Evolutionary conservation across 106 monocot genomes (phyloP).

Genomic region (Amphibolis antarctica): DNA sequence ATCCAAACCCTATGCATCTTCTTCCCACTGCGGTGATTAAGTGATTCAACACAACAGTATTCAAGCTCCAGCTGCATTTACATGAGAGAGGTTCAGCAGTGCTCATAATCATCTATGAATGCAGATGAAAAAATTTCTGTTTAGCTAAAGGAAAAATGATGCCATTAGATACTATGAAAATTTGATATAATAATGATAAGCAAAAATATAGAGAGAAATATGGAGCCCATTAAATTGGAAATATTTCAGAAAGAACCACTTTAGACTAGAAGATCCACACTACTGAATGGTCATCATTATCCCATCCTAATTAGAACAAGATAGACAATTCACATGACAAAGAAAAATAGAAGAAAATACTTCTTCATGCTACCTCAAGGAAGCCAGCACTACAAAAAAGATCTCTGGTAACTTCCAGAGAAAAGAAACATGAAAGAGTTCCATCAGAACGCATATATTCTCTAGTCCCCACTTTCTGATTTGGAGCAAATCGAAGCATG

Average conservation of each 20-base stretch:
- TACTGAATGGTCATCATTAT: background rate
- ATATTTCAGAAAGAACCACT: too few relatives aligned
- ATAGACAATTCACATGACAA: background rate
- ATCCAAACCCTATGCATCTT: conserved; percentile 86
- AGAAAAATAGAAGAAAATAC: background rate
- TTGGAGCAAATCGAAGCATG: conserved; percentile 80
- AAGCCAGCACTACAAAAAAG: conserved; percentile 72
- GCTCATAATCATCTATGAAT: too few relatives aligned
- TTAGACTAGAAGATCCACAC: background rate
- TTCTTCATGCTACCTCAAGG: conserved; percentile 35
- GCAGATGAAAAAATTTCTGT: too few relatives aligned
- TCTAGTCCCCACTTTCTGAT: conserved; percentile 59
- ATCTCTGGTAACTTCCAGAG: conserved; percentile 51
- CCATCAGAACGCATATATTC: conserved; percentile 87
- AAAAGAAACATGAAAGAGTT: conserved; percentile 92
- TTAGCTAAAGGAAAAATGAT: too few relatives aligned
- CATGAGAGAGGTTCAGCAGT: background rate
- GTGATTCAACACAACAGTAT: conserved; percentile 70
- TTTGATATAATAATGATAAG: too few relatives aligned
- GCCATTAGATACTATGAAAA: too few relatives aligned
- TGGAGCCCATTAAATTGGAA: too few relatives aligned
- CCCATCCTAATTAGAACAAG: background rate
- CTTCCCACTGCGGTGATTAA: conserved; percentile 62
- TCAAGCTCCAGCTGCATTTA: conserved; percentile 76
- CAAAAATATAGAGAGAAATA: too few relatives aligned